Conservation (phyloP, 1,139 yeast genomes). For the Spathaspora sp. region DNA sequence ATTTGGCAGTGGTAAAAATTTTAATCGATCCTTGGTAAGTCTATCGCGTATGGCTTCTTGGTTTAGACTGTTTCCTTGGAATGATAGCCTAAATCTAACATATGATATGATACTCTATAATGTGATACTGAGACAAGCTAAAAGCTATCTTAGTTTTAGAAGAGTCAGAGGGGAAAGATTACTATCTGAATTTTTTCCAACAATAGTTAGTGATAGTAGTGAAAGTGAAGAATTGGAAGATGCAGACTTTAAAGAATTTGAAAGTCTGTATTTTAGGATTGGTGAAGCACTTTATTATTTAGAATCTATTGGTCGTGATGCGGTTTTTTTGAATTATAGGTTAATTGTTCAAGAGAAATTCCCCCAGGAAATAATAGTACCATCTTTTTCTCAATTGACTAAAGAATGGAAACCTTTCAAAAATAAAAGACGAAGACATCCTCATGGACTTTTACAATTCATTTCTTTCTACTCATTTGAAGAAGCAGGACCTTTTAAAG, state of each 20-base stretch:
- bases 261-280: not conserved
- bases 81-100: not conserved
- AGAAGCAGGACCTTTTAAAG: slow-evolving; percentile 14
- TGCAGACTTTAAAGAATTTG: not conserved
- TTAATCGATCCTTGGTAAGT: too few species aligned
- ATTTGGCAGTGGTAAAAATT: too few species aligned
- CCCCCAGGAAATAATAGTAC: slow-evolving; percentile 18
- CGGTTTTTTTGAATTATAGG: not conserved
- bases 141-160: not conserved
- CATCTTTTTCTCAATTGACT: slow-evolving; percentile 14
- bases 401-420: slow-evolving; percentile 17
- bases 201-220: not conserved
- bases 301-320: not conserved
- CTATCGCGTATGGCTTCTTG: too few species aligned
- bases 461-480: slow-evolving; percentile 17
- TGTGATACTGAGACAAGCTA: not conserved
- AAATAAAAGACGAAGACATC: slow-evolving; percentile 3
- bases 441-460: slow-evolving; percentile 11
- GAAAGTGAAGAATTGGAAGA: not conserved
- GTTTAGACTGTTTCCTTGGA: too few species aligned
- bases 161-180: not conserved
- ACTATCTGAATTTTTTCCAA: not conserved
- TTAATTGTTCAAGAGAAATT: slow-evolving; percentile 15
- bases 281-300: not conserved
- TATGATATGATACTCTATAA: not conserved